These are phyloP conservation scores for Neltuma alba DNA, from an alignment of 306 rosid species.

Conservation along the genomic window DNA sequence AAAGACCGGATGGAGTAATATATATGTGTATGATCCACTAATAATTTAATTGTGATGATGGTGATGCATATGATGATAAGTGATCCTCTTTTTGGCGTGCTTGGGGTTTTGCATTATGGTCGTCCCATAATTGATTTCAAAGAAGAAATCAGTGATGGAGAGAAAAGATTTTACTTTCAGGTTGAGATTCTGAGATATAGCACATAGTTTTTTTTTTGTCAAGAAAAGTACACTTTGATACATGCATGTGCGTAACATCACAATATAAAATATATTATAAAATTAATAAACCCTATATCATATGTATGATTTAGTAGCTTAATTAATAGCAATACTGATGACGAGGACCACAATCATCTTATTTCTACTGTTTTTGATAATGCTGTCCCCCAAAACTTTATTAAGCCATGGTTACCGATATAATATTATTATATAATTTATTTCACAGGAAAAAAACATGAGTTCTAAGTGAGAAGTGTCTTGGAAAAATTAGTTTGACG, in stretches of 20 bases:
- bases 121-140: background rate
- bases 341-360: background rate
- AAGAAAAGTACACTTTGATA: background rate
- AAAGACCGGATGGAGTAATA: too few species aligned
- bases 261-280: background rate
- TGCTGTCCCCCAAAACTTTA: background rate
- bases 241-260: background rate
- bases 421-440: background rate
- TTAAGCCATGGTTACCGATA: background rate
- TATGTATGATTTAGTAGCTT: background rate
- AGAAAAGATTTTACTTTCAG: background rate
- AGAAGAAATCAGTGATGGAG: background rate
- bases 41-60: background rate
- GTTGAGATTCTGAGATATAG: background rate
- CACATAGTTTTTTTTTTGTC: background rate
- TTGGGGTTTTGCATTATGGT: background rate
- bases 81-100: background rate
- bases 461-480: too few species aligned
- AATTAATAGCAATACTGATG: background rate
- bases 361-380: background rate
- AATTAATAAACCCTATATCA: background rate
- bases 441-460: too few species aligned
- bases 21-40: background rate
- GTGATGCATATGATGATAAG: background rate
- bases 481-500: too few species aligned